Evolutionary conservation across 106 monocot species (phyloP).

Genomic region (Dendrobium catenatum): DNA sequence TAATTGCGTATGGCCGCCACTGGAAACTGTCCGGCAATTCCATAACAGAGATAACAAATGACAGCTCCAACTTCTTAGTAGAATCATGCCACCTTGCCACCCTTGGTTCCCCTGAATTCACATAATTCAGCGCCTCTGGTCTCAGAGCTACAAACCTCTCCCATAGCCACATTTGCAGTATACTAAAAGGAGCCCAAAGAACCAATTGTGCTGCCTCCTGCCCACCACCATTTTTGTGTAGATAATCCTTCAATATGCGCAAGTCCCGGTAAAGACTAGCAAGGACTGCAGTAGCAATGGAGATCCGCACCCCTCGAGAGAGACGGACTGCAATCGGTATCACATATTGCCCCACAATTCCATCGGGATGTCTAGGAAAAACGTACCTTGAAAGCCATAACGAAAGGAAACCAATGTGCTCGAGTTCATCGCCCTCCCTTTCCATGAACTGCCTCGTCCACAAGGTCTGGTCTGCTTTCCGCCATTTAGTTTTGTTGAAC

Average conservation of each 20-base stretch:
- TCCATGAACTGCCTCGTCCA: constrained; percentile 65
- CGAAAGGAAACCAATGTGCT: constrained; percentile 58
- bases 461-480: constrained; percentile 52
- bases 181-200: constrained; percentile 45
- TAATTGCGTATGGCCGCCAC: constrained; percentile 47
- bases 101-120: constrained; percentile 29
- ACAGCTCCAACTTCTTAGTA: constrained; percentile 26
- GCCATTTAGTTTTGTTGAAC: constrained; percentile 43
- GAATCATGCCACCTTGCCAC: constrained; percentile 55
- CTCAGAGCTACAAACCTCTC: constrained; percentile 54
- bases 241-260: constrained; percentile 28
- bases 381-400: constrained; percentile 72
- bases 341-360: constrained; percentile 31
- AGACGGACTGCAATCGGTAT: constrained; percentile 51
- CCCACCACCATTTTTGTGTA: background rate
- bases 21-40: constrained; percentile 26
- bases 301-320: constrained; percentile 38
- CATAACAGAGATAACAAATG: constrained; percentile 27
- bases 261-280: constrained; percentile 48
- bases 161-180: constrained; percentile 75
- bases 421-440: constrained; percentile 35
- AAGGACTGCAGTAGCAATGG: constrained; percentile 57
- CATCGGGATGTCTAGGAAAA: constrained; percentile 35
- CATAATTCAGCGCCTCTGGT: constrained; percentile 19
- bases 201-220: constrained; percentile 8